phyloP scores from a whole-genome alignment of 208 protist genomes.

The Acanthamoeba sp. region DNA sequence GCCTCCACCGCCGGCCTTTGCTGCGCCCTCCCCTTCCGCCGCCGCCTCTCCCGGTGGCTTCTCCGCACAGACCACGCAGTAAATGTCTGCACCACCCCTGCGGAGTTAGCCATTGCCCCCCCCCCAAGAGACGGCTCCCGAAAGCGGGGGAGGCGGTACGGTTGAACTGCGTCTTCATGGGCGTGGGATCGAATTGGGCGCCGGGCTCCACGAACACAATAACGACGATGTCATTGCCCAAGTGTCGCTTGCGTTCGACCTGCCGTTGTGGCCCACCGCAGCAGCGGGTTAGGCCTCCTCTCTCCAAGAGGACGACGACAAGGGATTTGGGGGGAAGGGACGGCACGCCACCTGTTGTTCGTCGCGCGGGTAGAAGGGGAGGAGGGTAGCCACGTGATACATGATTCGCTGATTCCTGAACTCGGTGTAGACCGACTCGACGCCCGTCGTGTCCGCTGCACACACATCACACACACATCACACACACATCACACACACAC shows the following conservation, averaged over 20 bases:
- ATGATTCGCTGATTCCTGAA: slow-evolving; percentile 70
- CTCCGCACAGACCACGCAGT: slow-evolving; percentile 3
- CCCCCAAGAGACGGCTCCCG: not conserved
- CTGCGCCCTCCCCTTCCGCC: not conserved
- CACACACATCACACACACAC: too few relatives aligned
- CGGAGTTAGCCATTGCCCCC: not conserved
- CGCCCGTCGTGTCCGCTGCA: slow-evolving; percentile 56
- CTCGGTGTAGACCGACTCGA: slow-evolving; percentile 39
- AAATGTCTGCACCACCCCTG: not conserved
- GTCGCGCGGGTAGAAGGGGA: slow-evolving; percentile 84
- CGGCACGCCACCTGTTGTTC: slow-evolving; percentile 87
- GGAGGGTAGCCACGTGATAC: slow-evolving; percentile 85
- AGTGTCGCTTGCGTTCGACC: slow-evolving; percentile 73
- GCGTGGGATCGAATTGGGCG: slow-evolving; percentile 41
- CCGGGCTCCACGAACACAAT: slow-evolving; percentile 51
- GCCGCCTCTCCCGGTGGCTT: not conserved
- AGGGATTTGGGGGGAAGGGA: too few relatives aligned
- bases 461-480: too few relatives aligned
- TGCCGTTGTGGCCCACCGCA: too few relatives aligned
- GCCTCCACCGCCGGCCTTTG: not conserved
- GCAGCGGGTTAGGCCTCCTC: not conserved
- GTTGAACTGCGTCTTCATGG: slow-evolving; percentile 68
- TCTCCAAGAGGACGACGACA: not conserved
- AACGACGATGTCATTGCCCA: slow-evolving; percentile 76
- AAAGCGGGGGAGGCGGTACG: not conserved